A percentile compares a stretch with the other conserved stretches of the same genome.
phyloP scores from a whole-genome alignment of 306 rosid genomes.

The Cercis canadensis region DNA sequence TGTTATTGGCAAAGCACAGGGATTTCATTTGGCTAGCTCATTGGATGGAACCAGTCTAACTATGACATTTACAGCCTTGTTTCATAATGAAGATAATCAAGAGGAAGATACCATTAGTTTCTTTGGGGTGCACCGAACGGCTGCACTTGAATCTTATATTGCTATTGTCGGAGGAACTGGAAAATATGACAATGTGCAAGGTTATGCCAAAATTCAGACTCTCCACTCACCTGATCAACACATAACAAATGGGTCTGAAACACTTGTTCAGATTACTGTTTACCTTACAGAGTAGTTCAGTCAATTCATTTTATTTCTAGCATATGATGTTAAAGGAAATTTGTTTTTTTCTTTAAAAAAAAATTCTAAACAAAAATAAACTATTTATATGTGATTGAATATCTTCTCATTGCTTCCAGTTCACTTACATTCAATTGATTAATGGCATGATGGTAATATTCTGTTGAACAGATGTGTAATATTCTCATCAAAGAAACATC shows the following conservation, averaged over 20 bases:
- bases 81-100: background rate
- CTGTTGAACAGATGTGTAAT: too few species aligned
- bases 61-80: slow-evolving; percentile 44
- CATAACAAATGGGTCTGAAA: slow-evolving; percentile 32
- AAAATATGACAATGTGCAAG: slow-evolving; percentile 46
- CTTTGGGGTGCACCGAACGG: slow-evolving; percentile 48
- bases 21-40: slow-evolving; percentile 51
- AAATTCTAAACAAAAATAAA: too few species aligned
- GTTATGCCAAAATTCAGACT: slow-evolving; percentile 46
- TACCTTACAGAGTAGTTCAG: slow-evolving; percentile 8
- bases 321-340: background rate
- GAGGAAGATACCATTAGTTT: slow-evolving; percentile 41
- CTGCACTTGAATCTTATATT: slow-evolving; percentile 37
- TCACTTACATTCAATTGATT: too few species aligned
- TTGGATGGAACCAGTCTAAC: slow-evolving; percentile 55
- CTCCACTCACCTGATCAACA: slow-evolving; percentile 18
- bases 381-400: too few species aligned
- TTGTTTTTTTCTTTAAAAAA: too few species aligned
- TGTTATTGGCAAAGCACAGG: slow-evolving; percentile 47
- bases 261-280: slow-evolving; percentile 40
- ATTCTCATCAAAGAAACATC: too few species aligned
- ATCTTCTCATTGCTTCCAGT: too few species aligned
- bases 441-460: too few species aligned
- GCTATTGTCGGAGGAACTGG: slow-evolving; percentile 54
- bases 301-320: background rate